A percentile compares a stretch with the other conserved stretches of the same genome.
These are phyloP conservation scores for Pinus tabuliformis DNA, from an alignment of 75 land plant genomes.

Conservation along the genomic window DNA sequence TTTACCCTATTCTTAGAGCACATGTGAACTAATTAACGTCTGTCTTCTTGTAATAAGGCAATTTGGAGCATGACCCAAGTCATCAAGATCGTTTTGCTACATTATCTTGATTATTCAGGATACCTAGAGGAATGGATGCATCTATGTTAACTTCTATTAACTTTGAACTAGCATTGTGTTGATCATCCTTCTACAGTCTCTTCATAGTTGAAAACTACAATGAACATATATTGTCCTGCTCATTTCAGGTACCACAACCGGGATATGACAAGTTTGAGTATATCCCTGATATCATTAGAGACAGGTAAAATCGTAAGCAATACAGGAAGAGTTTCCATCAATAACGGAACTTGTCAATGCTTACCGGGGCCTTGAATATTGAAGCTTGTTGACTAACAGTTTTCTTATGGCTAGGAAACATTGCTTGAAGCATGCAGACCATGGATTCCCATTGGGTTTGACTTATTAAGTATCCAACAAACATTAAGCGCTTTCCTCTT, in stretches of 20 bases:
- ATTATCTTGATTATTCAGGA: background rate
- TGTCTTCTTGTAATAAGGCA: no score
- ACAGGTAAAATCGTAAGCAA: conserved; percentile 59
- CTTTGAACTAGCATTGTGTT: background rate
- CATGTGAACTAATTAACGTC: no score
- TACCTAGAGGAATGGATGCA: background rate
- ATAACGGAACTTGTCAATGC: conserved; percentile 63
- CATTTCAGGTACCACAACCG: conserved; percentile 39
- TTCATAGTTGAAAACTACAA: background rate
- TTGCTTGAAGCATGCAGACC: no score
- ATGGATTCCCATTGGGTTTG: no score
- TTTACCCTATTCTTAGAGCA: no score
- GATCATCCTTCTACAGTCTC: background rate
- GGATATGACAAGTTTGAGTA: conserved; percentile 58
- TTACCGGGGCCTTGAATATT: no score
- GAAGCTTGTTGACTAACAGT: no score
- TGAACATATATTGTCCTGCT: conserved; percentile 1
- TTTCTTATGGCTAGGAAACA: no score
- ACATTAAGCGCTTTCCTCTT: no score
- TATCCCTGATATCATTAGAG: conserved; percentile 64
- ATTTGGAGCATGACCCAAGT: background rate
- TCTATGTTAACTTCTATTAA: background rate
- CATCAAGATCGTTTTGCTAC: background rate
- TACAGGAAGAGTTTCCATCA: conserved; percentile 55
- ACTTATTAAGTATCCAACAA: no score